Percentiles rank a stretch among this genome's conserved stretches.
These are phyloP conservation scores for Protomyces inouyei DNA, from an alignment of 1,139 yeast species.

Conservation along the genomic window DNA sequence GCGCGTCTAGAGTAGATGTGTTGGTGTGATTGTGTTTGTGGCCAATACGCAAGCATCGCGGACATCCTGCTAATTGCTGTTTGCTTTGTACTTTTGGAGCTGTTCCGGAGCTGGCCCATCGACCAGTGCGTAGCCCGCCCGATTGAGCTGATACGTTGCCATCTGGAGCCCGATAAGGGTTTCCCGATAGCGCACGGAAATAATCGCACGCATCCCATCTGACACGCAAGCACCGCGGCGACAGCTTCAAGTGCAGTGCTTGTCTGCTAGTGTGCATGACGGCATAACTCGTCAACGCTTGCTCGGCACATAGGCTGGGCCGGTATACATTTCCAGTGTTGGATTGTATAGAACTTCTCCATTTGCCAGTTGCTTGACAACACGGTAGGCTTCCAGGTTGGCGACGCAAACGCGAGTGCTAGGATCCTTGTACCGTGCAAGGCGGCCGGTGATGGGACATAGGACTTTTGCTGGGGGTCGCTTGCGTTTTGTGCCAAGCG, in stretches of 20 bases:
- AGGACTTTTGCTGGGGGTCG: not conserved
- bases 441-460: conserved; percentile 26
- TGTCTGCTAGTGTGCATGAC: not conserved
- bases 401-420: conserved; percentile 18
- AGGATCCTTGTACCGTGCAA: conserved; percentile 27
- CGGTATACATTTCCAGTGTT: conserved; percentile 17
- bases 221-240: no score
- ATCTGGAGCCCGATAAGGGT: no score
- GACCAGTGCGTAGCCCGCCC: no score
- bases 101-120: no score
- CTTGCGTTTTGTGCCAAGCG: not conserved
- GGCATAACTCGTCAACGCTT: not conserved
- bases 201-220: no score
- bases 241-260: not conserved
- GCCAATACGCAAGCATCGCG: no score
- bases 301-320: not conserved
- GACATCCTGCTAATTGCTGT: no score
- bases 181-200: no score
- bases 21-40: no score
- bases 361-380: not conserved
- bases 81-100: no score
- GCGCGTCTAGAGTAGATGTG: not conserved
- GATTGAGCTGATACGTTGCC: no score
- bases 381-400: conserved; percentile 7
- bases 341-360: conserved; percentile 14